These are phyloP conservation scores for Pseudonectria foliicola DNA, from an alignment of 2,329 filamentous ascomycete species.

Conservation along the genomic window DNA sequence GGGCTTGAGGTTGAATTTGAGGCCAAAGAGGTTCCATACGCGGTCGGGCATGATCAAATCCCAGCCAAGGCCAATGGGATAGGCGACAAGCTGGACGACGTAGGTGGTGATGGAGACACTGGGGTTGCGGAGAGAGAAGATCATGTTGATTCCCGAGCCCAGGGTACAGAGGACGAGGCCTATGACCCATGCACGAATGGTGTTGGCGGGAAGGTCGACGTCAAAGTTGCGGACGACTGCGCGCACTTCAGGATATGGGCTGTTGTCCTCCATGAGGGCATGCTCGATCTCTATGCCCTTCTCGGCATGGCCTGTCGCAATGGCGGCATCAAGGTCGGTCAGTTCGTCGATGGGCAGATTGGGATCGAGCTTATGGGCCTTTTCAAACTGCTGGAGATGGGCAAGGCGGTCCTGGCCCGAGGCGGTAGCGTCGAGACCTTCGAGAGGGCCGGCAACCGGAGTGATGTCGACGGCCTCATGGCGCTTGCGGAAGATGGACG, in stretches of 20 bases:
- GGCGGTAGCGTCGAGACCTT: constrained; percentile 32
- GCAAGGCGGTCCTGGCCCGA: constrained; percentile 36
- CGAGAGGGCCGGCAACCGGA: constrained; percentile 32
- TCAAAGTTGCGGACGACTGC: constrained; percentile 59
- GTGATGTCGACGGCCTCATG: constrained; percentile 39
- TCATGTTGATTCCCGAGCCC: constrained; percentile 54
- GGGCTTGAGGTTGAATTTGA: constrained; percentile 49
- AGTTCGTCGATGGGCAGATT: constrained; percentile 57
- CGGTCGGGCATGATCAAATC: constrained; percentile 48
- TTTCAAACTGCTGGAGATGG: constrained; percentile 49
- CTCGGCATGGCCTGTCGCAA: constrained; percentile 46
- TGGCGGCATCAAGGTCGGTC: constrained; percentile 52
- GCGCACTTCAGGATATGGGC: constrained; percentile 60
- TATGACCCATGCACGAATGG: constrained; percentile 57
- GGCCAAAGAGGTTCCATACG: constrained; percentile 42
- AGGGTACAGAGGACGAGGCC: constrained; percentile 54
- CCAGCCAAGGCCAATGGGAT: constrained; percentile 50
- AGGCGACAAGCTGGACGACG: constrained; percentile 55
- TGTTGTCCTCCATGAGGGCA: constrained; percentile 56
- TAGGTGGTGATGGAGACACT: constrained; percentile 54
- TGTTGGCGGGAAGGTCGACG: constrained; percentile 57
- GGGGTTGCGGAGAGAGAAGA: constrained; percentile 54
- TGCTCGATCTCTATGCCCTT: constrained; percentile 51
- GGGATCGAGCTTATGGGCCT: constrained; percentile 56
- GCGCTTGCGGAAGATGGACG: constrained; percentile 37